phyloP scores from a whole-genome alignment of 768 basidiomycete species.

The Gautieria morchelliformis region DNA sequence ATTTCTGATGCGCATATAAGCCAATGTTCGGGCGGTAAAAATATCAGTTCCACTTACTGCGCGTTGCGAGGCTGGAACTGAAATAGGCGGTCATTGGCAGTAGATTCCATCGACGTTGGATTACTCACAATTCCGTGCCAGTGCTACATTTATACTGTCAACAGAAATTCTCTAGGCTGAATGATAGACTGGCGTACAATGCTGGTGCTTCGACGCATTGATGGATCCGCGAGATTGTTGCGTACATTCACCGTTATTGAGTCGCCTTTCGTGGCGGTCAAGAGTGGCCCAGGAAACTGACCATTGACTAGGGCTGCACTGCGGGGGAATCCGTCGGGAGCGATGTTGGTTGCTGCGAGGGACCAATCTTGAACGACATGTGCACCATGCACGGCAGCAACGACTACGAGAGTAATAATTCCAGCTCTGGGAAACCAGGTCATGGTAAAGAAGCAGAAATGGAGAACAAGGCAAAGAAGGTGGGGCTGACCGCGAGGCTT shows the following conservation, averaged over 20 bases:
- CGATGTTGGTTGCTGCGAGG: constrained; percentile 16
- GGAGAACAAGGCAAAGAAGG: too few species aligned
- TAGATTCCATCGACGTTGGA: too few species aligned
- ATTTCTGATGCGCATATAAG: neutral
- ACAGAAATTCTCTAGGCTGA: neutral
- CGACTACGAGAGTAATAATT: too few species aligned
- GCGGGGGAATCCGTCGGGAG: constrained; percentile 42
- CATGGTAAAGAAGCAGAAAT: too few species aligned
- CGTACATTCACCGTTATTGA: constrained; percentile 34
- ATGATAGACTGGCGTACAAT: constrained; percentile 28
- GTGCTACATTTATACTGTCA: neutral
- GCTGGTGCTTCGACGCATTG: constrained; percentile 41
- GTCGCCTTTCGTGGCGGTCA: constrained; percentile 31
- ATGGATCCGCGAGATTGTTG: constrained; percentile 32
- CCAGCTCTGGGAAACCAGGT: too few species aligned
- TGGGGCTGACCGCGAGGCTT: too few species aligned
- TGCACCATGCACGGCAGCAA: too few species aligned
- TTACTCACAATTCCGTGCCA: constrained; percentile 7
- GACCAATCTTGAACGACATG: too few species aligned
- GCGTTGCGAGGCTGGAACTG: constrained; percentile 7
- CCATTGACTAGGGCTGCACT: constrained; percentile 38
- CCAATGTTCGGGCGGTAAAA: neutral
- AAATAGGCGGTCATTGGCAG: too few species aligned
- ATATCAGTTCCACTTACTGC: neutral
- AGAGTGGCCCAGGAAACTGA: constrained; percentile 39